Conservation (phyloP, 805 yeast genomes). For the Kluyveromyces aestuarii region DNA sequence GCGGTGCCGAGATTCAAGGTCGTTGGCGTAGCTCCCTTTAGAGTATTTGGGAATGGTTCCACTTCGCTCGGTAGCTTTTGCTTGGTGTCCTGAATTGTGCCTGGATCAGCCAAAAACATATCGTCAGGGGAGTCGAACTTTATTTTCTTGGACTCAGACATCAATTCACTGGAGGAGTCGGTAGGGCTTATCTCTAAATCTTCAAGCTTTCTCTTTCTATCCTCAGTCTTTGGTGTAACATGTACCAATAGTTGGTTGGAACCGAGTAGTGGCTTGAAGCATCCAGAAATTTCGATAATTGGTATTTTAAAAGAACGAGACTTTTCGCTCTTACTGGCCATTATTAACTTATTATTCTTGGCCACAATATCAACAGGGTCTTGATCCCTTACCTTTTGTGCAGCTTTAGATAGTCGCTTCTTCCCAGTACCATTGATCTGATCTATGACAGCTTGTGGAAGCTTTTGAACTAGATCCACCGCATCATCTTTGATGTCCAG, state of each 20-base stretch:
- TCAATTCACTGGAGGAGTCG: conserved; percentile 19
- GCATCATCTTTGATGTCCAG: conserved; percentile 23
- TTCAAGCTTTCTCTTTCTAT: conserved; percentile 22
- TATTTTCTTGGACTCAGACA: conserved; percentile 27
- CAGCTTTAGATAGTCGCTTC: conserved; percentile 23
- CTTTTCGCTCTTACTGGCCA: conserved; percentile 19
- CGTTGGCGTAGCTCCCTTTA: not conserved
- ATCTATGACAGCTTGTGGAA: conserved; percentile 21
- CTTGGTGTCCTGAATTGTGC: not conserved
- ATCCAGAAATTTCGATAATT: conserved; percentile 13
- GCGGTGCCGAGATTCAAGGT: not conserved
- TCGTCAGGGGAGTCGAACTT: conserved; percentile 29
- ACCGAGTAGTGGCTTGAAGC: conserved; percentile 7
- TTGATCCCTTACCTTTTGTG: conserved; percentile 25
- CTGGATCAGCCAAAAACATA: conserved; percentile 14
- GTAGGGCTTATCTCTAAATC: conserved; percentile 19
- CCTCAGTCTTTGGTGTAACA: conserved; percentile 1
- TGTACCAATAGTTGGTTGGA: not conserved
- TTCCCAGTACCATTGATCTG: conserved; percentile 27
- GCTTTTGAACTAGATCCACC: conserved; percentile 16
- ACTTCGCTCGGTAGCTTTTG: not conserved
- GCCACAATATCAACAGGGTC: conserved; percentile 18
- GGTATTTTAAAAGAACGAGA: conserved; percentile 11
- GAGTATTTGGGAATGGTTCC: not conserved
- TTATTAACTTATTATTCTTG: conserved; percentile 19